Conservation (phyloP, 2,329 filamentous ascomycete species). For the Emydomyces testavorans region DNA sequence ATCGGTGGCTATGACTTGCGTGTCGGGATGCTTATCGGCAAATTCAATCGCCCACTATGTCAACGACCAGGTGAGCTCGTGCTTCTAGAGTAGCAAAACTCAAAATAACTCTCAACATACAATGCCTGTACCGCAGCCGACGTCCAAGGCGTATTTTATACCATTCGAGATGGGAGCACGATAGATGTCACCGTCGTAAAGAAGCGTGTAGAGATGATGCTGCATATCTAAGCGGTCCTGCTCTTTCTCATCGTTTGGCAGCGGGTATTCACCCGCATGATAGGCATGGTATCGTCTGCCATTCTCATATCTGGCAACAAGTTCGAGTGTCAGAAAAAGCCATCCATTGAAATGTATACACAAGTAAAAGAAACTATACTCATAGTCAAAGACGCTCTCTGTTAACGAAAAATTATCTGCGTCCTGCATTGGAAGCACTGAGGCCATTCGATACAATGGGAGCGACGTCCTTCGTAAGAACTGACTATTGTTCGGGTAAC, state of each 20-base stretch:
- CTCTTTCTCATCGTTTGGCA: conserved; percentile 37
- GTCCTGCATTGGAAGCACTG: conserved; percentile 4
- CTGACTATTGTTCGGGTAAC: too few species aligned
- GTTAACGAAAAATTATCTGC: conserved; percentile 8
- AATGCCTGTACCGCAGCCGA: conserved; percentile 41
- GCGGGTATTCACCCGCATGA: conserved; percentile 34
- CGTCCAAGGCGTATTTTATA: conserved; percentile 32
- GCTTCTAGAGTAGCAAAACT: neutral
- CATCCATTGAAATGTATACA: neutral
- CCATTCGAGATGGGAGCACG: conserved; percentile 28
- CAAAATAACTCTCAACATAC: conserved; percentile 14
- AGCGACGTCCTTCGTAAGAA: too few species aligned
- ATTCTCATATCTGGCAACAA: conserved; percentile 31
- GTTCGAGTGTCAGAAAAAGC: neutral
- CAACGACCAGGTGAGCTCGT: neutral
- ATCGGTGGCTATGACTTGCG: conserved; percentile 13
- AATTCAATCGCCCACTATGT: conserved; percentile 12
- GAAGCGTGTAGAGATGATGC: conserved; percentile 31
- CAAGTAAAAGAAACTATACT: conserved; percentile 3
- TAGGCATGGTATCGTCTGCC: conserved; percentile 36
- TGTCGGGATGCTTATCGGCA: conserved; percentile 11
- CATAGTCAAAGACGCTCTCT: conserved; percentile 13
- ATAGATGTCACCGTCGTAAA: conserved; percentile 29
- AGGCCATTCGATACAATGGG: neutral
- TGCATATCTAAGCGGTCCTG: conserved; percentile 34